Percentiles rank a stretch among this genome's conserved stretches.
Evolutionary conservation across 768 basidiomycete species (phyloP).

Genomic region (Suillus subalutaceus): DNA sequence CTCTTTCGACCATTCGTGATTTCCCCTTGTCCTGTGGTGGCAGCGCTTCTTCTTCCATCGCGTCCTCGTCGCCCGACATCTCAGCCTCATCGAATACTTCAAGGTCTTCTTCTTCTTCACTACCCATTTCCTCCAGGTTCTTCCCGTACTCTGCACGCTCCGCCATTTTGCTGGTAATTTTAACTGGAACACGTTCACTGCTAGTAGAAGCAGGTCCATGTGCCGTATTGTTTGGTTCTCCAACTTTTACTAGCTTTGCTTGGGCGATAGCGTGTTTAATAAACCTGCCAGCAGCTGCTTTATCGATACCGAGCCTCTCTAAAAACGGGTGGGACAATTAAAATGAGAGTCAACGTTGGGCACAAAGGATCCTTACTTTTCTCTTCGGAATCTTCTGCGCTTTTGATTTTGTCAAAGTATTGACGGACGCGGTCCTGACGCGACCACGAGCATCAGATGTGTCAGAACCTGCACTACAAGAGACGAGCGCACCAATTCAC

Average conservation of each 20-base stretch:
- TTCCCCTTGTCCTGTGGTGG: conserved; percentile 36
- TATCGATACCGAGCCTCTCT: conserved; percentile 64
- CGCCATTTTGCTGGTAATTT: conserved; percentile 74
- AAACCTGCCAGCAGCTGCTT: conserved; percentile 77
- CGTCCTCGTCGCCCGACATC: conserved; percentile 12
- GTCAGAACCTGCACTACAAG: neutral
- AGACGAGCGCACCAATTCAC: conserved; percentile 46
- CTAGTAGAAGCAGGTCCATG: conserved; percentile 20
- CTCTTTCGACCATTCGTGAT: conserved; percentile 37
- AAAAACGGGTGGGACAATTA: neutral
- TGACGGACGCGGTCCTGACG: conserved; percentile 70
- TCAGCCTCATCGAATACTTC: conserved; percentile 37
- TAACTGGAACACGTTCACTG: conserved; percentile 45
- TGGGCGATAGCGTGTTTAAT: conserved; percentile 83
- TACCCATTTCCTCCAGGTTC: conserved; percentile 46
- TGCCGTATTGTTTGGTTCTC: conserved; percentile 26
- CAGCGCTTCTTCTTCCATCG: conserved; percentile 15
- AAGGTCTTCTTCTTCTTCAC: conserved; percentile 46
- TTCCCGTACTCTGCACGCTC: conserved; percentile 66
- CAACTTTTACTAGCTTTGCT: conserved; percentile 44
- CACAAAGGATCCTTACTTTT: conserved; percentile 31
- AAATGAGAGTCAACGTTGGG: neutral
- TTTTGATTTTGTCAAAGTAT: conserved; percentile 83
- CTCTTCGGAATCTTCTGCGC: conserved; percentile 68
- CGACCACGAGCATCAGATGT: neutral